These are phyloP conservation scores for Rutstroemia sp. DNA, from an alignment of 2,329 filamentous ascomycete species.

Conservation along the genomic window DNA sequence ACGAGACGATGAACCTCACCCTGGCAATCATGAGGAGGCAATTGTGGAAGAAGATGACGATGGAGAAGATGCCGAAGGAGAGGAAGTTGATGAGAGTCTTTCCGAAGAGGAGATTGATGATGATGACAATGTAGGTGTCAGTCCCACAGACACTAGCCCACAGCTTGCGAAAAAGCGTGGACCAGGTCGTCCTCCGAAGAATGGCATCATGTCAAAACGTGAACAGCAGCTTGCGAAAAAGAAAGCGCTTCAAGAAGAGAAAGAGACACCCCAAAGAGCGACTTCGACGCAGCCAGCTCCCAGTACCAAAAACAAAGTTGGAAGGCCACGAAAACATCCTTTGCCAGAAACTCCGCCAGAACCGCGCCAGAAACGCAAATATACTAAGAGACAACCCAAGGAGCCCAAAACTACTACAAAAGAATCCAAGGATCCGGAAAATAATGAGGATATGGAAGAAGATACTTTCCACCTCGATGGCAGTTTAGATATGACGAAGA, in stretches of 20 bases:
- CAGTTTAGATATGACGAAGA: slow-evolving; percentile 1
- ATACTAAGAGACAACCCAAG: slow-evolving; percentile 54
- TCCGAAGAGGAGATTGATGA: slow-evolving; percentile 1
- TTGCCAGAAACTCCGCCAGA: slow-evolving; percentile 44
- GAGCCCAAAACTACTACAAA: slow-evolving; percentile 31
- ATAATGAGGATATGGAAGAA: slow-evolving; percentile 45
- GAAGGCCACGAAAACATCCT: slow-evolving; percentile 57
- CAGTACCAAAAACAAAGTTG: slow-evolving; percentile 51
- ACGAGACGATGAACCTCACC: slow-evolving; percentile 29
- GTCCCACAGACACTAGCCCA: slow-evolving; percentile 16
- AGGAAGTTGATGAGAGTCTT: slow-evolving; percentile 8
- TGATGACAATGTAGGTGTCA: slow-evolving; percentile 10
- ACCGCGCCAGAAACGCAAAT: slow-evolving; percentile 57
- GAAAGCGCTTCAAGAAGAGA: slow-evolving; percentile 34
- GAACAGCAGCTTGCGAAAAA: slow-evolving; percentile 61
- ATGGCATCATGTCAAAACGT: slow-evolving; percentile 76
- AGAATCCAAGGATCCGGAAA: slow-evolving; percentile 34
- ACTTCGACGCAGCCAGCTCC: slow-evolving; percentile 22
- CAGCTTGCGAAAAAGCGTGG: slow-evolving; percentile 45
- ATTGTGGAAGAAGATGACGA: slow-evolving; percentile 18
- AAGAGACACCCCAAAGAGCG: slow-evolving; percentile 42
- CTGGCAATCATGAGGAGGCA: neutral
- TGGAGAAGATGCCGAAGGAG: slow-evolving; percentile 19
- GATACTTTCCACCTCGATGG: slow-evolving; percentile 15
- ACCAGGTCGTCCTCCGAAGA: slow-evolving; percentile 74